phyloP scores from a whole-genome alignment of 2,329 filamentous ascomycete species.

The Fusarium sulawesiense region DNA sequence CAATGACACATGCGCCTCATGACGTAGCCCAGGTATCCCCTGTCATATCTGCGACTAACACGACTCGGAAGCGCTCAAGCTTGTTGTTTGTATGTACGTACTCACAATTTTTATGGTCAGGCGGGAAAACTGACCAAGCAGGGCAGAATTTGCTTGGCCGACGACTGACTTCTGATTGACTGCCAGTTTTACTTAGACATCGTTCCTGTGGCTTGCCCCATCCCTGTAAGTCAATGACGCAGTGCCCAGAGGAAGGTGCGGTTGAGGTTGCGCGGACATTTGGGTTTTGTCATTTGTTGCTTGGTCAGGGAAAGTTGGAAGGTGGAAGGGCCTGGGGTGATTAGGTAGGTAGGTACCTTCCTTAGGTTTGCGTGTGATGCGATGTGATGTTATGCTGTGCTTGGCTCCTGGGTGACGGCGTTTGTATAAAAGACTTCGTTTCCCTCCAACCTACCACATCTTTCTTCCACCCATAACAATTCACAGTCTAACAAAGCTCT shows the following conservation, averaged over 20 bases:
- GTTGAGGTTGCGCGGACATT: conserved; percentile 35
- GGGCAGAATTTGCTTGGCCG: conserved; percentile 38
- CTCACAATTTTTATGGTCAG: conserved; percentile 22
- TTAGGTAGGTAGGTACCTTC: conserved; percentile 22
- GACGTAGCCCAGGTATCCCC: conserved; percentile 28
- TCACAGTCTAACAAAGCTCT: conserved; percentile 9
- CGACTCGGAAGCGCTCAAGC: conserved; percentile 1
- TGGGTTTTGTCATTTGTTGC: conserved; percentile 15
- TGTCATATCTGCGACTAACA: conserved; percentile 8
- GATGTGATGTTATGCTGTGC: conserved; percentile 34
- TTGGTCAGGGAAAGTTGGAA: conserved; percentile 42
- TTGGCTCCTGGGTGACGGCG: conserved; percentile 17
- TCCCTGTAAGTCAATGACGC: conserved; percentile 50
- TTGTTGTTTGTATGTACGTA: background rate
- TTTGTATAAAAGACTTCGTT: conserved; percentile 42
- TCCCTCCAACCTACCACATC: conserved; percentile 25
- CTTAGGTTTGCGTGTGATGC: conserved; percentile 12
- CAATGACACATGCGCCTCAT: conserved; percentile 31
- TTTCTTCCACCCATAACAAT: conserved; percentile 14
- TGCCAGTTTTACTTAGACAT: conserved; percentile 4
- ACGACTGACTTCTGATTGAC: conserved; percentile 15
- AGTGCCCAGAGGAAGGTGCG: conserved; percentile 41
- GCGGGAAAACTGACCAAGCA: conserved; percentile 29
- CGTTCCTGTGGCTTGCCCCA: conserved; percentile 38
- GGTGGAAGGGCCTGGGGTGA: conserved; percentile 33